Evolutionary conservation across 805 yeast genomes (phyloP).

Genomic region (Suhomyces faveliae): DNA sequence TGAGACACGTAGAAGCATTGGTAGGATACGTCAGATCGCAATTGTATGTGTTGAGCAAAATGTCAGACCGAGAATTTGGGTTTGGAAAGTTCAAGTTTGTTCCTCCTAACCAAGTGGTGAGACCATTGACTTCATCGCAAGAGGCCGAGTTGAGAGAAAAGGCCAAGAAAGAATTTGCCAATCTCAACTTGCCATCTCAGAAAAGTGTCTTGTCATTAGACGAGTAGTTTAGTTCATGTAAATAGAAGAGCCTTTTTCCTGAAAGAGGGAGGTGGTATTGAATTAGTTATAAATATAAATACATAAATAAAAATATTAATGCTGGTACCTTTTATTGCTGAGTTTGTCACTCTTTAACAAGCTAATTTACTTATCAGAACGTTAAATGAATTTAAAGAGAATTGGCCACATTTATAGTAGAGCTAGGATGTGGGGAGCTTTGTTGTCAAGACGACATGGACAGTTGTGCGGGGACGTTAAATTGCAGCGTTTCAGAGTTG

Average conservation of each 20-base stretch:
- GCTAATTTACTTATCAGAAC: no score
- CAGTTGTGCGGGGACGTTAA: no score
- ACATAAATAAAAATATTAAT: background rate
- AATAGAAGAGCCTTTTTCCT: background rate
- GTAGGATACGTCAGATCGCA: slow-evolving; percentile 91
- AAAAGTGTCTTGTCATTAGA: slow-evolving; percentile 44
- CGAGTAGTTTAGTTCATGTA: slow-evolving; percentile 22
- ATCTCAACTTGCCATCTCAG: slow-evolving; percentile 58
- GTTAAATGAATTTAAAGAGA: no score
- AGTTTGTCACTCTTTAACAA: no score
- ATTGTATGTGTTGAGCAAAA: slow-evolving; percentile 77
- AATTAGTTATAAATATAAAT: background rate
- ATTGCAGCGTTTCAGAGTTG: no score
- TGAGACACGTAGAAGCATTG: slow-evolving; percentile 79
- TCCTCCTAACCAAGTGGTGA: slow-evolving; percentile 76
- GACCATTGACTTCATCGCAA: slow-evolving; percentile 65
- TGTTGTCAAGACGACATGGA: no score
- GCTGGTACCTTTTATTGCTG: no score
- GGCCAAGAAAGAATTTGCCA: slow-evolving; percentile 54
- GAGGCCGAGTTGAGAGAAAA: slow-evolving; percentile 50
- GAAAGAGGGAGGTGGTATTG: no score
- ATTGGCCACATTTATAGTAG: no score
- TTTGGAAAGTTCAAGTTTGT: slow-evolving; percentile 85
- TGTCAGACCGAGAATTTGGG: slow-evolving; percentile 91
- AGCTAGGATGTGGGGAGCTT: no score